phyloP scores from a whole-genome alignment of 768 basidiomycete species.

The Suillus subalutaceus region DNA sequence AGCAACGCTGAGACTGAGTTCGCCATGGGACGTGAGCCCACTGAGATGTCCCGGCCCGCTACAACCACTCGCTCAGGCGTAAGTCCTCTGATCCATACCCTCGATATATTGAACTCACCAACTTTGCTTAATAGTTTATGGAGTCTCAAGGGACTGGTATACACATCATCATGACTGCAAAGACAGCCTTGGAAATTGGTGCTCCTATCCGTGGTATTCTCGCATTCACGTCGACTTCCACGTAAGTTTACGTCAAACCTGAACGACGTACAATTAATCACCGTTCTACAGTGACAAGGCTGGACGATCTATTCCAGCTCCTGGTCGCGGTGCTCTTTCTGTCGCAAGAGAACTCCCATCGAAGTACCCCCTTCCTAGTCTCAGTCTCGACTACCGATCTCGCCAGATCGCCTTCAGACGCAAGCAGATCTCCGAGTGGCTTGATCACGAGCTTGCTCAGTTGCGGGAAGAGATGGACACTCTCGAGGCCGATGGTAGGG shows the following conservation, averaged over 20 bases:
- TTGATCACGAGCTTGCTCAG: conserved; percentile 83
- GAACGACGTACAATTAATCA: conserved; percentile 11
- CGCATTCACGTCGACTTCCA: conserved; percentile 95
- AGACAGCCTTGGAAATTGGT: conserved; percentile 93
- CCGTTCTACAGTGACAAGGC: conserved; percentile 82
- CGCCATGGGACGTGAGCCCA: conserved; percentile 98
- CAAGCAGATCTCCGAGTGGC: conserved; percentile 93
- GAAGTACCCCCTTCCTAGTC: conserved; percentile 76
- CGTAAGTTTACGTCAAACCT: conserved; percentile 52
- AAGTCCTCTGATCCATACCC: conserved; percentile 30
- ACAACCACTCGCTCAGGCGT: conserved; percentile 95
- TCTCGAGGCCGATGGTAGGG: conserved; percentile 54
- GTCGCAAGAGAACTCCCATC: conserved; percentile 85
- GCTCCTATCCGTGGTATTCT: conserved; percentile 92
- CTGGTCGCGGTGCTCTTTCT: conserved; percentile 89
- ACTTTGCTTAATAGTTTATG: conserved; percentile 72
- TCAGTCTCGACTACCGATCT: conserved; percentile 86
- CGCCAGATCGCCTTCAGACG: conserved; percentile 97
- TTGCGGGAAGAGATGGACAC: conserved; percentile 77
- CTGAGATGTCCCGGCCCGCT: conserved; percentile 97
- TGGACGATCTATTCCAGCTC: conserved; percentile 96
- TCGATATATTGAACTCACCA: conserved; percentile 10
- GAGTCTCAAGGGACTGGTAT: conserved; percentile 96
- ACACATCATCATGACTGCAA: conserved; percentile 96
- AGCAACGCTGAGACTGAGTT: conserved; percentile 97